Evolutionary conservation across 441 rosid species (phyloP), one percentile per base, ranked within the genome.

Genomic region (Raphanus hybrid): DNA sequence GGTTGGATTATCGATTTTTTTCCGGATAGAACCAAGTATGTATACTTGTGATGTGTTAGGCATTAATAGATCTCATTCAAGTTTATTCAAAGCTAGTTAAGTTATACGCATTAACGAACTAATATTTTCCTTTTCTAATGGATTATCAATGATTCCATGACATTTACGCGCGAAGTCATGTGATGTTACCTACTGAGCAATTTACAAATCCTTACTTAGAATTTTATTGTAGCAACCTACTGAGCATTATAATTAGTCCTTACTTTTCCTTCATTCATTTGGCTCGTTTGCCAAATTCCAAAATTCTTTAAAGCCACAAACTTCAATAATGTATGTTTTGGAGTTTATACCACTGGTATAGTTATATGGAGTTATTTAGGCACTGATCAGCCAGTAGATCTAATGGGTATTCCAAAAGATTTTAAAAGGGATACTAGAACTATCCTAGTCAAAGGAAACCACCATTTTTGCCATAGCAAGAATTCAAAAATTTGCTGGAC

Each of bases 401-500:
- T 34, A 59, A 54, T 54, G 58, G 58, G 8, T 48, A 48, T 48
- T 48, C 61, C 20, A 27, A 69, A 15, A 29, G 1, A 27, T 39
- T 9, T 2, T 8, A 60, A 5, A 58, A 32, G 66, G 58, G 23
- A 15, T 48, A 59, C 55, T 27, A 41, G 35, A 64, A 43, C 18
- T 34, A 65, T 60, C 41, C 10, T n/a, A 7, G 6, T 69, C 72
- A 74, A 74, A 73, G 32, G 43, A 62, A 79, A 54, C 10, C 23
- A 54, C 58, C 58, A 54, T 54, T 54, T 54, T 54, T 54, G 58
- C 23, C 10, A 54, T 54, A 54, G 58, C 58, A 54, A 54, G 65
- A 55, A 58, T 63, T 70, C 64, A 15, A 68, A 69, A 72, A 23
- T 32, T 45, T 79, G 76, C 3, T 75, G 79, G 79, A 79, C 76